Base-by-base conservation (phyloP, 2,329 filamentous ascomycete genomes). In the Talaromyces pinophilus region DNA sequence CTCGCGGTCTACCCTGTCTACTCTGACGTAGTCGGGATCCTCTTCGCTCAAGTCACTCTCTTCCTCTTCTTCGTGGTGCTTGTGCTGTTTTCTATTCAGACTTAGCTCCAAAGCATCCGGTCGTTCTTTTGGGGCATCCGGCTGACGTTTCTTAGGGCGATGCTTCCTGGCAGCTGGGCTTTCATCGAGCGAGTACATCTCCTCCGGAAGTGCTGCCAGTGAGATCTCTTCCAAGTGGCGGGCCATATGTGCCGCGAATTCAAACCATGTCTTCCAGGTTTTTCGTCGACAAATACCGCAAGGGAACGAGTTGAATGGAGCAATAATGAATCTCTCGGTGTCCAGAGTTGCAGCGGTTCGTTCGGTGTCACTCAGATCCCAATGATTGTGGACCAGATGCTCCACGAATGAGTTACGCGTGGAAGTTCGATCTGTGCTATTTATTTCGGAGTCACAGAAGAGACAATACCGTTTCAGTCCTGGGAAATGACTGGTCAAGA, bases 221-320 rank as follows among this genome's bases (percentile, higher is more conserved):
- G 62, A 64, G n/a, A 64, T 64, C 19, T 64, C 62, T 57, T 64
- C 62, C 52, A 64, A 59, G 30, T 64, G 62, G 6, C 62, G 62
- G 3, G 62, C 62, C 22, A 64, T 38, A 40, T 64, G 62, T 35
- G 62, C 54, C 11, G 40, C 52, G 25, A 59, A 64, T 5, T 59
- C 62, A 30, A 59, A 64, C 62, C 62, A 64, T 46, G 62, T 57
- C 52, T 57, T 64, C 62, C 62, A 64, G n/a, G 5, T 57, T 15
- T 40, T 25, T 13, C 62, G 52, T 48, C 52, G 38, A 64, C 62
- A 64, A 19, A 64, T 46, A 35, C 50, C 52, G 25, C 62, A 64
- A 25, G 28, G 25, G n/a, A 33, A 64, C n/a, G 50, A 25, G 15
- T 28, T 62, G 30, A 64, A 64, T 4, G 62, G 38, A 22, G 62